Percentiles rank a stretch among this genome's conserved stretches.
Evolutionary conservation across 768 basidiomycete species (phyloP).

Genomic region (Leccinellum luteum): DNA sequence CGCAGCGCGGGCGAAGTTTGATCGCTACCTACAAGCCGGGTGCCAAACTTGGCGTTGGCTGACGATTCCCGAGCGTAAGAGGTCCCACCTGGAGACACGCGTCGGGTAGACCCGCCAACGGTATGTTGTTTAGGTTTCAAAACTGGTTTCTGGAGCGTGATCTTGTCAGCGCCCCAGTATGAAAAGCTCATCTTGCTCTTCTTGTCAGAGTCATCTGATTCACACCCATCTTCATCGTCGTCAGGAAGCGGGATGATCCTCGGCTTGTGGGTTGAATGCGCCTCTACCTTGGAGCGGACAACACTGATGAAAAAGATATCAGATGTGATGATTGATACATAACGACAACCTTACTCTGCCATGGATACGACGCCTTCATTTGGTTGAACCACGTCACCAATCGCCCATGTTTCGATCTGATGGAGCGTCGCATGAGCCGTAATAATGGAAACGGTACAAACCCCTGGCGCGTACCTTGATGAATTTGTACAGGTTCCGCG

Average conservation of each 20-base stretch:
- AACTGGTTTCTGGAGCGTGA: constrained; percentile 79
- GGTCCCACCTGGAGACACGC: constrained; percentile 41
- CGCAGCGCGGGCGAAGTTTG: constrained; percentile 41
- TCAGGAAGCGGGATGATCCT: constrained; percentile 67
- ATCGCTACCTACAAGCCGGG: constrained; percentile 64
- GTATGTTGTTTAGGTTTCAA: constrained; percentile 44
- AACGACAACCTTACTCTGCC: constrained; percentile 70
- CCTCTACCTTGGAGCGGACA: constrained; percentile 65
- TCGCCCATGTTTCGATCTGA: constrained; percentile 86
- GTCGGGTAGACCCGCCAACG: constrained; percentile 36
- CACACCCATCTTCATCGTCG: constrained; percentile 55
- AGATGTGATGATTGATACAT: constrained; percentile 5
- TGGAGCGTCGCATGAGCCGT: constrained; percentile 7
- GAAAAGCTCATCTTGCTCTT: constrained; percentile 95
- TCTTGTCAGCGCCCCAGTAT: constrained; percentile 90
- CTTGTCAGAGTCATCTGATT: constrained; percentile 83
- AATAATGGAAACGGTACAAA: background rate
- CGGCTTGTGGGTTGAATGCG: constrained; percentile 56
- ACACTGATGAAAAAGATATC: constrained; percentile 45
- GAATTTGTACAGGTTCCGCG: constrained; percentile 92
- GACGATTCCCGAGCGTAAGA: constrained; percentile 79
- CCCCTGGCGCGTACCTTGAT: constrained; percentile 58
- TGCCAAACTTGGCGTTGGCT: constrained; percentile 91
- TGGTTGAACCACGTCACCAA: constrained; percentile 72
- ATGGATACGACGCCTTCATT: constrained; percentile 81